Evolutionary conservation across 352 stramenopile species (phyloP), one percentile per base, ranked within the genome.

Genomic region (Phytophthora fragariae): DNA sequence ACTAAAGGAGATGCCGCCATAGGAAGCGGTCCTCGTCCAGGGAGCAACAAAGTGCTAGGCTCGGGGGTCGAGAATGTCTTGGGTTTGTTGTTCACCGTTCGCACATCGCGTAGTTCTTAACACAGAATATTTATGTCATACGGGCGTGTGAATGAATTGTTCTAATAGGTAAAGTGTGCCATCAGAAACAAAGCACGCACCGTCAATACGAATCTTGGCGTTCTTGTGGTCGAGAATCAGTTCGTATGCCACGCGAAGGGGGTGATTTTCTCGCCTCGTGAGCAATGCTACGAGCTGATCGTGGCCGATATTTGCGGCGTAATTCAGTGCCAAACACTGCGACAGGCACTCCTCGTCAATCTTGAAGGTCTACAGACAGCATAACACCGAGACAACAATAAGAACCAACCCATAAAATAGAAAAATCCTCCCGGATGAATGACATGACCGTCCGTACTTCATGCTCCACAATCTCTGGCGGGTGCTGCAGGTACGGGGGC

Each of bases 141-240:
- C 52, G 5, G 15, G 41, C 12, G 14, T 41, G 14, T 15, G 35
- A 41, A 14, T 41, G 10, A 12, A 41, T 5, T 15, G 35, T 41
- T 41, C 35, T 31, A 31, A 31, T 31, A 31, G 35, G 35, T 1
- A 41, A 10, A 5, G 37, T 17, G 10, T 6, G 9, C 35, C 35
- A 15, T 2, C 9, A 44, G 37, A 44, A 17, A 6, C 37, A 44
- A 44, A 5, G 10, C 19, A 62, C 73, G 46, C 41, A 95, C 89
- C 89, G 59, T 94, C 85, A 31, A 98, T 96, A 44, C 97, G 92
- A 50, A 98, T 95, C 65, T 97, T 95, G 6, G 97, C 97, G 58
- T 99, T 98, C 81, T 99, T 99, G 80, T 99, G 97, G 78, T 99
- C 97, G 44, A 99, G 85, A 60, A 99, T 97, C 6, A 99, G 84